A percentile compares a stretch with the other conserved stretches of the same genome.
These are phyloP conservation scores for Furcasterigmium sp. DNA, from an alignment of 2,329 filamentous ascomycete species.

Conservation along the genomic window DNA sequence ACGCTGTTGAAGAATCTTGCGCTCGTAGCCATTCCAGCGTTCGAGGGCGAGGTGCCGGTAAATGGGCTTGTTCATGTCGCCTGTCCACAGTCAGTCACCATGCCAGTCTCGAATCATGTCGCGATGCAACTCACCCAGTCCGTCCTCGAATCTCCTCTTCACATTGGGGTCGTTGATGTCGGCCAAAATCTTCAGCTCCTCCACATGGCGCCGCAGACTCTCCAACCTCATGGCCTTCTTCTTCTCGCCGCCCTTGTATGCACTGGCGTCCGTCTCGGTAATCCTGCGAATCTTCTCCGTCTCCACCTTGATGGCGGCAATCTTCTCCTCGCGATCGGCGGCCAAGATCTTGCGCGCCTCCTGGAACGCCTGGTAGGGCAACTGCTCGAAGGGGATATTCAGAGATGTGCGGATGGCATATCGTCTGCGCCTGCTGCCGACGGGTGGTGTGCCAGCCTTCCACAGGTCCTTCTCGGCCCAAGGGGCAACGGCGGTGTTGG, in stretches of 20 bases:
- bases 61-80: conserved; percentile 93
- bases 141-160: conserved; percentile 92
- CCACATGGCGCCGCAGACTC: conserved; percentile 67
- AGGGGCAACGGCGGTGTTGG: conserved; percentile 60
- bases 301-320: conserved; percentile 65
- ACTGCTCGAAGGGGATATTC: conserved; percentile 80
- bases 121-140: conserved; percentile 59
- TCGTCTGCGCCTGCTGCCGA: conserved; percentile 82
- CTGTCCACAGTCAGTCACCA: conserved; percentile 37
- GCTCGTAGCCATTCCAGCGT: conserved; percentile 83
- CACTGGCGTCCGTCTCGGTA: conserved; percentile 50
- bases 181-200: conserved; percentile 78
- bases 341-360: conserved; percentile 82
- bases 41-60: conserved; percentile 84
- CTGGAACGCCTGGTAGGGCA: conserved; percentile 98
- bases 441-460: conserved; percentile 61
- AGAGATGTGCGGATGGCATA: conserved; percentile 59
- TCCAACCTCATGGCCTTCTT: conserved; percentile 62
- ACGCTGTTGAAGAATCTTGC: conserved; percentile 75
- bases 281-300: conserved; percentile 64
- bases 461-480: conserved; percentile 64
- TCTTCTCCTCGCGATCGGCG: conserved; percentile 75
- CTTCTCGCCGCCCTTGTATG: conserved; percentile 55
- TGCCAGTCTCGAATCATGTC: not conserved
- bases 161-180: conserved; percentile 94